Base-by-base conservation (phyloP, 2,329 filamentous ascomycete genomes). In the Lasiodiplodia sp. region DNA sequence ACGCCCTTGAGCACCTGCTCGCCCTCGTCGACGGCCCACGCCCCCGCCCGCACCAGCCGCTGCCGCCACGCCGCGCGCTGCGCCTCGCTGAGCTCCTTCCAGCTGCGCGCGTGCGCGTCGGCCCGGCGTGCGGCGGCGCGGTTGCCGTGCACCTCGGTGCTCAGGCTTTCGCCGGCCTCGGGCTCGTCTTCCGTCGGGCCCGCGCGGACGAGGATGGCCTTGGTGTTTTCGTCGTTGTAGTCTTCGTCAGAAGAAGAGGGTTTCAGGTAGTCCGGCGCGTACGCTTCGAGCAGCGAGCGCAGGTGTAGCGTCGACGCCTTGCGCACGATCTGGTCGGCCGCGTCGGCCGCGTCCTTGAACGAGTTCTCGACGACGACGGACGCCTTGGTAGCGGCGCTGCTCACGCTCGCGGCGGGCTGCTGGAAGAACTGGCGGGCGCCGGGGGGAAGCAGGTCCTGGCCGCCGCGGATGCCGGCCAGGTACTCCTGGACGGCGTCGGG, bases 21-120 rank as follows among this genome's bases (percentile, higher is more conserved):
- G 2, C 92, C 92, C 84, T 95, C 92, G 47, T 88, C 85, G 76
- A 90, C 89, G n/a, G 87, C 87, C 93, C 92, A 96, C 71, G 93
- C 88, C 0, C 93, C 93, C 0, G 92, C 90, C 67, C 90, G 85
- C 67, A 84, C 83, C 44, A 96, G 84, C 75, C 86, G 87, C 72
- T 86, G 79, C 80, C 89, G 93, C 93, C 93, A 96, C 21, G 83
- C 81, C 64, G 83, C 81, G 77, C 87, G 87, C 78, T 94, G 87
- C 66, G 87, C 80, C 14, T 85, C 82, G 6, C 83, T 83, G 55
- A 97, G 80, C 69, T 94, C 88, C 68, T 93, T 89, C 92, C 92
- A 96, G 67, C 85, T 82, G 78, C 85, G 88, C 16, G 88, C 89
- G 64, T 81, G 70, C 1, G 76, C 75, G 60, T 84, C 80, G 69